A percentile compares a stretch with the other conserved stretches of the same genome.
These are phyloP conservation scores for Cupressus sempervirens DNA, from an alignment of 75 land plant genomes.

Conservation along the genomic window DNA sequence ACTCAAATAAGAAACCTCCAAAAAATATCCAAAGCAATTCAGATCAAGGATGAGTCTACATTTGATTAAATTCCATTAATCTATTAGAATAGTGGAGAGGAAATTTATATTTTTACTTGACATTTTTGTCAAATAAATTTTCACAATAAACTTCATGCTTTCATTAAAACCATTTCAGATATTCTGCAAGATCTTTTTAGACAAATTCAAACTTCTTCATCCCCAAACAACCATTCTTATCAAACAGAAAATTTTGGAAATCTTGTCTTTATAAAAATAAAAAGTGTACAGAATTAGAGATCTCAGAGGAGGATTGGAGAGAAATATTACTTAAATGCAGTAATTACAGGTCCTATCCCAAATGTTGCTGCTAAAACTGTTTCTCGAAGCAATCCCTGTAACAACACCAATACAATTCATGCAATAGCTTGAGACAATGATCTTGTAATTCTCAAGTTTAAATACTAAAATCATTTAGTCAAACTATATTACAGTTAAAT, in stretches of 20 bases:
- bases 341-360: slow-evolving; percentile 45
- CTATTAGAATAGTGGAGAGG: neutral
- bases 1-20: neutral
- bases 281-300: too few species aligned
- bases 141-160: neutral
- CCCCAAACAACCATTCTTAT: neutral
- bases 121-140: neutral
- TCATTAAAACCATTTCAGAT: neutral
- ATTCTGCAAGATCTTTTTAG: neutral
- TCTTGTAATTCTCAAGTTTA: neutral
- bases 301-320: neutral
- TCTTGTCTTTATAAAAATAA: neutral
- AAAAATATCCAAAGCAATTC: neutral
- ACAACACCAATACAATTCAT: neutral
- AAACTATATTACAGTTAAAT: too few species aligned
- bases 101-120: neutral
- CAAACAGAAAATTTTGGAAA: neutral
- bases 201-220: neutral
- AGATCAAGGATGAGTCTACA: neutral
- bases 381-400: slow-evolving; percentile 38
- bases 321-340: slow-evolving; percentile 31
- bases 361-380: slow-evolving; percentile 38
- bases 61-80: neutral
- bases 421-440: neutral
- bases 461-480: too few species aligned